Evolutionary conservation across 768 basidiomycete species (phyloP), one percentile per base, ranked within the genome.

Genomic region (Boletus reticulatus): DNA sequence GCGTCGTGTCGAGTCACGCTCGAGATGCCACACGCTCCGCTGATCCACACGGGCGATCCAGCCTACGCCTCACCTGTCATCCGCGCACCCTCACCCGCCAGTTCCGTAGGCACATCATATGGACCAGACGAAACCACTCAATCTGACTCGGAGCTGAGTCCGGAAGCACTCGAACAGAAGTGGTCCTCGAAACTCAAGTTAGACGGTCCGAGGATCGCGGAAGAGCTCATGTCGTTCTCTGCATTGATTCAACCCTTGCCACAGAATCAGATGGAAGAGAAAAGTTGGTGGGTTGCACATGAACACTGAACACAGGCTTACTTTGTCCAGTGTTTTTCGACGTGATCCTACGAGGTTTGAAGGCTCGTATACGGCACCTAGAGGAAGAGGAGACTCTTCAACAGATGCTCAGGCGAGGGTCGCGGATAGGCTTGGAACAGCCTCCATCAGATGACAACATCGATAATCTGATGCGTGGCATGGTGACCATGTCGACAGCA

Each of bases 31-130:
- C 68, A 60, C 12, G 54, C 67, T 16, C 67, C 71, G 22, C 56
- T 65, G 1, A 73, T 72, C 39, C 70, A 73, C 49, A 47, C 63
- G 2, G 67, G 68, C 34, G 72, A 73, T 45, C 73, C 73, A 32
- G 72, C 72, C 2, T 80, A 80, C 55, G 78, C 73, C 32, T 71
- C 79, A 2, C 78, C 79, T 4, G 68, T 80, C 53, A 72, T 79
- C 20, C 75, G 79, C 36, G 72, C 75, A 9, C 73, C 77, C 6
- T 80, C 79, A 3, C 80, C 79, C 31, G 75, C 76, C 9, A 77
- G 75, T 48, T 78, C 79, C 14, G 71, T 80, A 47, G 78, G 75
- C 37, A 79, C 79, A 41, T 70, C 75, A n/a, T 79, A 79, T 32
- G 76, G 73, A 8, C 68, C 67, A 16, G 80, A 80, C 60, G 76